Conservation (phyloP, 805 yeast genomes). For the Saturnispora quitensis region DNA sequence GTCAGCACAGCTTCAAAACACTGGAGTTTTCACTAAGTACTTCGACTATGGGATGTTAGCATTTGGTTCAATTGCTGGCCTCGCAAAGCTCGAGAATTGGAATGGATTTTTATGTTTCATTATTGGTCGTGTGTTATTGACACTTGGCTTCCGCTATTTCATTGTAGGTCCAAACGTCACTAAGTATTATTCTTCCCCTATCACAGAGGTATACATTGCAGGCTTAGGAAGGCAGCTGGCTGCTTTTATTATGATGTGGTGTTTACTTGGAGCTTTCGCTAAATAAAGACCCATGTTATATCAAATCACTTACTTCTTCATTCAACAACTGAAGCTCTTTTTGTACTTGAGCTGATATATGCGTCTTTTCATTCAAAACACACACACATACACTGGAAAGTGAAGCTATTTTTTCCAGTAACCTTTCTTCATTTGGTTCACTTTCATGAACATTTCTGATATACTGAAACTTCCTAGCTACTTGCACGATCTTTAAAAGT, state of each 20-base stretch:
- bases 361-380: conserved; percentile 5
- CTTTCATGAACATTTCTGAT: neutral
- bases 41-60: neutral
- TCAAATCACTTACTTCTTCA: neutral
- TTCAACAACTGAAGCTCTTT: neutral
- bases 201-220: conserved; percentile 34
- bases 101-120: neutral
- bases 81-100: neutral
- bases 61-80: neutral
- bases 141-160: neutral
- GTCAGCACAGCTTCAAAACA: neutral
- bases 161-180: neutral
- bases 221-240: conserved; percentile 40
- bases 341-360: neutral
- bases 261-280: conserved; percentile 41
- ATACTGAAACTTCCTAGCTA: conserved; percentile 7
- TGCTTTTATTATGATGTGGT: conserved; percentile 51
- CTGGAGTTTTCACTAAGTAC: neutral
- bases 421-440: neutral
- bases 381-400: conserved; percentile 4
- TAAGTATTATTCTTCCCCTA: conserved; percentile 31
- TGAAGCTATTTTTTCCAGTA: conserved; percentile 4
- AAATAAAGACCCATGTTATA: neutral
- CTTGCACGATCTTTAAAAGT: conserved; percentile 10
- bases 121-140: neutral